A percentile compares a stretch with the other conserved stretches of the same genome.
Evolutionary conservation across 306 rosid genomes (phyloP).

Genomic region (Ziziphus jujuba): DNA sequence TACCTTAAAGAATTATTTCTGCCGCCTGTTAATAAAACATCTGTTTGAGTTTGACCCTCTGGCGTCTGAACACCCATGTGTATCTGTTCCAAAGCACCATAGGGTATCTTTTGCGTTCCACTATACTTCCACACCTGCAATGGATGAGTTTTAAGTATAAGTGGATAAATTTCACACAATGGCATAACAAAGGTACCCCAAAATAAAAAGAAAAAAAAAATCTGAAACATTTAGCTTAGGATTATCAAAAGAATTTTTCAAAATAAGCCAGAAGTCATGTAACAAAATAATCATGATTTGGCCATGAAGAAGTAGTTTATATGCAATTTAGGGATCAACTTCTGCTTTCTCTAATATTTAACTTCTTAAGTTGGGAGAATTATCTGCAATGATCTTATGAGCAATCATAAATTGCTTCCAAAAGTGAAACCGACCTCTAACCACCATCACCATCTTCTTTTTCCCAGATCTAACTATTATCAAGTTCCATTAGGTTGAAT

Average conservation of each 20-base stretch:
- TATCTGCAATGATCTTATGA: no score
- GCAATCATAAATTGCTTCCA: no score
- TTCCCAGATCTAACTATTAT: no score
- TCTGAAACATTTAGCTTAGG: background rate
- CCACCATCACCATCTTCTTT: no score
- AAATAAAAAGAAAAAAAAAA: background rate
- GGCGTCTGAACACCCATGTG: constrained; percentile 46
- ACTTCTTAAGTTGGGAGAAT: no score
- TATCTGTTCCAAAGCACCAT: constrained; percentile 69
- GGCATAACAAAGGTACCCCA: no score
- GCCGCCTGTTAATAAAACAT: constrained; percentile 62
- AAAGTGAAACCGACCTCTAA: no score
- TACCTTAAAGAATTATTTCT: constrained; percentile 66
- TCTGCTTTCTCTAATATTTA: no score
- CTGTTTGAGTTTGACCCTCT: constrained; percentile 55
- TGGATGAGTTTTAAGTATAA: background rate
- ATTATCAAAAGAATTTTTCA: background rate
- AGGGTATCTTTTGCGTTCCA: constrained; percentile 45
- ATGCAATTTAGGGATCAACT: no score
- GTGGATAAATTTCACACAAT: background rate
- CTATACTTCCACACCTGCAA: constrained; percentile 79
- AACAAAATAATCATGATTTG: background rate
- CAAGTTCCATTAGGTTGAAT: no score
- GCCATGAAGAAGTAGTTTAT: background rate
- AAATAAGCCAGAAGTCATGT: background rate